These are phyloP conservation scores for Sarocladiaceae sp. DNA, from an alignment of 2,329 filamentous ascomycete genomes.

Conservation along the genomic window DNA sequence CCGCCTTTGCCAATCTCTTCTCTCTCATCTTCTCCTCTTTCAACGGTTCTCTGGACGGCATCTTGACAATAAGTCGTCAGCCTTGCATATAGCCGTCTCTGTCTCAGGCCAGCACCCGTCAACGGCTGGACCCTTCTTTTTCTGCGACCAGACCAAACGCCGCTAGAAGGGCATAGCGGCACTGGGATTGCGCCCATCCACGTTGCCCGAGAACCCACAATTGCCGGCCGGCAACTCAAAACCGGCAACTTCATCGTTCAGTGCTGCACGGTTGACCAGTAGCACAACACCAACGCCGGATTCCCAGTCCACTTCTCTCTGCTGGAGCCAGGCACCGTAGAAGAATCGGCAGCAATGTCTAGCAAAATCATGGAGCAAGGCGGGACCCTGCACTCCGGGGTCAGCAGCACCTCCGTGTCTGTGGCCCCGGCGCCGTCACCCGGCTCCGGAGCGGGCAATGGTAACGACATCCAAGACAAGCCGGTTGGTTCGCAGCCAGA, in stretches of 20 bases:
- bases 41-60: too few relatives aligned
- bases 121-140: not conserved
- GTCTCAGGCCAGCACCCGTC: not conserved
- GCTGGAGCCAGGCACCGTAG: not conserved
- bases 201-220: not conserved
- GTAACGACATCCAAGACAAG: not conserved
- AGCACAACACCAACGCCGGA: not conserved
- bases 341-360: not conserved
- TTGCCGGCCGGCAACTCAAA: slow-evolving; percentile 6
- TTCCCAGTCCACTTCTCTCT: not conserved
- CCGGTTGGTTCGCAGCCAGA: not conserved
- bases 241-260: not conserved
- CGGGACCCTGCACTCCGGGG: not conserved
- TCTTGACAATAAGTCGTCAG: too few relatives aligned
- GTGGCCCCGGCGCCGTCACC: not conserved
- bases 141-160: not conserved
- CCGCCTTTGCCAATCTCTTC: too few relatives aligned
- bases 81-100: not conserved
- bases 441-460: not conserved
- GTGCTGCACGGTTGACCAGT: not conserved
- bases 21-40: too few relatives aligned
- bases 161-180: not conserved
- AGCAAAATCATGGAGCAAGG: slow-evolving; percentile 2
- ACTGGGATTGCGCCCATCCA: not conserved
- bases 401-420: slow-evolving; percentile 1